Conservation (phyloP, 2,329 filamentous ascomycete genomes). For the Cladorrhinum sp. region DNA sequence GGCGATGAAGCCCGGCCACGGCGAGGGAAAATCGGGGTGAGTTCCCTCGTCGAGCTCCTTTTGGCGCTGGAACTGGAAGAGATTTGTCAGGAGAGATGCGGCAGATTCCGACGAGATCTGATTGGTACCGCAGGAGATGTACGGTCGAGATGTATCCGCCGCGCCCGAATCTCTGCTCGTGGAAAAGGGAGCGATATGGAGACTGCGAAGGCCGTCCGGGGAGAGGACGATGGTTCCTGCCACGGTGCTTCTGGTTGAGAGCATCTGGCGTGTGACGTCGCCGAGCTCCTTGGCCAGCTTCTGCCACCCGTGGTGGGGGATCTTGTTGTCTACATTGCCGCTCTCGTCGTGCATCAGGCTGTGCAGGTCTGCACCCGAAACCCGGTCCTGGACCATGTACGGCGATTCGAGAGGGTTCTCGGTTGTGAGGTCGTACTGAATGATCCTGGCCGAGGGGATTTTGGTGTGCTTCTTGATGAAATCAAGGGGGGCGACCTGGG, state of each 20-base stretch:
- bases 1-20: neutral
- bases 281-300: neutral
- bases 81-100: neutral
- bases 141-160: neutral
- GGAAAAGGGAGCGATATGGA: neutral
- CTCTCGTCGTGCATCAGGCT: neutral
- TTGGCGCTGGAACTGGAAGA: neutral
- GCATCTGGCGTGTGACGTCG: neutral
- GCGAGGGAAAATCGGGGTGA: neutral
- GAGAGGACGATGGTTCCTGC: neutral
- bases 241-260: neutral
- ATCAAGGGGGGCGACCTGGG: slow-evolving; percentile 12
- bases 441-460: slow-evolving; percentile 13
- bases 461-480: slow-evolving; percentile 10
- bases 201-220: neutral
- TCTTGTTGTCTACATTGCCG: neutral
- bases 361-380: neutral
- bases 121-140: neutral
- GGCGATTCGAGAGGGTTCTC: neutral
- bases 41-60: neutral
- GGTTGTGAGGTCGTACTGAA: slow-evolving; percentile 1
- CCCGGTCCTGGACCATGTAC: neutral
- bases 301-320: neutral
- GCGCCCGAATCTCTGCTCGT: neutral
- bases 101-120: neutral